Conservation (phyloP, 2,329 filamentous ascomycete species). For the Cercospora canescens region DNA sequence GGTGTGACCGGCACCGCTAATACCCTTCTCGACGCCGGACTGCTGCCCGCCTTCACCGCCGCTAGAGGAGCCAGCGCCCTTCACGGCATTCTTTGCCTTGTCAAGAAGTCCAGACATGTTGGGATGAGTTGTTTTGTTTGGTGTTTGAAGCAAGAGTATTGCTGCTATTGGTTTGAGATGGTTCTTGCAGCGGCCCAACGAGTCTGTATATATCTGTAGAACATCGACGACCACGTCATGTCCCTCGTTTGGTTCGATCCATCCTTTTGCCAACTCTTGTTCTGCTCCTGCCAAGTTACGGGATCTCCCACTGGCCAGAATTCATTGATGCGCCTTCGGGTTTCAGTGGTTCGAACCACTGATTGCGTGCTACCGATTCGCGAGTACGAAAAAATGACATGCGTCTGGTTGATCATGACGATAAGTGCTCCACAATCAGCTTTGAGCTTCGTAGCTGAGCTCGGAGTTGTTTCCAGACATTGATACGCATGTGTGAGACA, state of each 20-base stretch:
- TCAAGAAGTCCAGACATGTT: slow-evolving; percentile 29
- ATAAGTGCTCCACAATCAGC: background rate
- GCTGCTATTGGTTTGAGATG: background rate
- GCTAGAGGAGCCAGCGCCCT: slow-evolving; percentile 15
- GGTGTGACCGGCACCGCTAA: slow-evolving; percentile 20
- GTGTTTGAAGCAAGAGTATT: background rate
- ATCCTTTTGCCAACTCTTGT: slow-evolving; percentile 8
- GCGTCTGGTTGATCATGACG: slow-evolving; percentile 3
- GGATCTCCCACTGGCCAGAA: background rate
- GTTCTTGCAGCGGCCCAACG: background rate
- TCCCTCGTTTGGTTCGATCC: slow-evolving; percentile 7
- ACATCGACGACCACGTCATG: background rate
- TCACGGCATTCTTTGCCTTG: slow-evolving; percentile 26
- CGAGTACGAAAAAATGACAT: background rate
- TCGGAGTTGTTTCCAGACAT: background rate
- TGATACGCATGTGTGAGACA: background rate
- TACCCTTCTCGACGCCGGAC: slow-evolving; percentile 20
- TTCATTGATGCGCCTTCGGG: background rate
- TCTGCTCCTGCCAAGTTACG: slow-evolving; percentile 12
- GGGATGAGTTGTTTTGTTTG: background rate
- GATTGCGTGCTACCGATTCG: background rate
- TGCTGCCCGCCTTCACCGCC: slow-evolving; percentile 8
- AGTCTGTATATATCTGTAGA: background rate
- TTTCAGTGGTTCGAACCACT: background rate
- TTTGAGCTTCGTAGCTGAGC: background rate